A percentile compares a stretch with the other conserved stretches of the same genome.
Evolutionary conservation across 148 eudicot species (phyloP).

Genomic region (Persicaria maculosa): DNA sequence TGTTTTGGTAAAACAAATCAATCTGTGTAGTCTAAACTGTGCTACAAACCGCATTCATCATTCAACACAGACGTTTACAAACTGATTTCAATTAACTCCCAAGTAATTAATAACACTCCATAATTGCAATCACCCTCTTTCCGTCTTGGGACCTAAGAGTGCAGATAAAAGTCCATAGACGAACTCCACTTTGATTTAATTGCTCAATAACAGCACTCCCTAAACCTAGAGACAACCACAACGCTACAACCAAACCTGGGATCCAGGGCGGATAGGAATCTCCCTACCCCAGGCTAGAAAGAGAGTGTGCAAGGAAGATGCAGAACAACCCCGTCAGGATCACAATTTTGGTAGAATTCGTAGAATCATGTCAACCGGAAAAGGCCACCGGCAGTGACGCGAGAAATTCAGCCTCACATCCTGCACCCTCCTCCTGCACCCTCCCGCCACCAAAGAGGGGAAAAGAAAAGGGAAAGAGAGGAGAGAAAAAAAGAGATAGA

Average conservation of each 20-base stretch:
- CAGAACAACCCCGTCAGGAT: constrained; percentile 7
- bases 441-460: neutral
- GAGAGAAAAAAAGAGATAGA: neutral
- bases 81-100: constrained; percentile 1
- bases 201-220: constrained; percentile 6
- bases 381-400: neutral
- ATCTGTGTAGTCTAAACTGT: neutral
- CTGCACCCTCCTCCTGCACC: neutral
- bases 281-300: neutral
- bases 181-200: constrained; percentile 3
- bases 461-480: constrained; percentile 4
- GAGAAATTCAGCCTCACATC: neutral
- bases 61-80: neutral
- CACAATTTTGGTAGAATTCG: neutral
- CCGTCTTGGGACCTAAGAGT: constrained; percentile 8
- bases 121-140: constrained; percentile 5
- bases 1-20: constrained; percentile 1
- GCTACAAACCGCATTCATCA: neutral
- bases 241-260: neutral
- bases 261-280: neutral
- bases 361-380: neutral
- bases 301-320: neutral
- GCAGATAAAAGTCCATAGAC: neutral
- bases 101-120: neutral
- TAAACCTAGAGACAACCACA: neutral